phyloP scores from a whole-genome alignment of 495 filamentous ascomycete species.

The Trichoderma gamsii region DNA sequence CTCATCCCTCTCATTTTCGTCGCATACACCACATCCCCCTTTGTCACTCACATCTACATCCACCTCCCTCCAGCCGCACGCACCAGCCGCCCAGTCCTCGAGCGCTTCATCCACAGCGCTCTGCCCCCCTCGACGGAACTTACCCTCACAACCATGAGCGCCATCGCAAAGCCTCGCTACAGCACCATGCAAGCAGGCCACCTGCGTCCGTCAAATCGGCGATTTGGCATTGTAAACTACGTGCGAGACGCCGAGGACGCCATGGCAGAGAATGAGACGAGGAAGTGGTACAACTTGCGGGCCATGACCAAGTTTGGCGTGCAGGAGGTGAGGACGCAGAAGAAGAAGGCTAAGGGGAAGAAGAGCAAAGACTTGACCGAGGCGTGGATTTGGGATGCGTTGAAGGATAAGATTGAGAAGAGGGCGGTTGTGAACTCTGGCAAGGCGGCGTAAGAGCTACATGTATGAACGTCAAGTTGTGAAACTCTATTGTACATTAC shows the following conservation, averaged over 20 bases:
- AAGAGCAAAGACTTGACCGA: background rate
- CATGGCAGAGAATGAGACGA: background rate
- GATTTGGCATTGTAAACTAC: constrained; percentile 49
- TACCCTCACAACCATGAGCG: constrained; percentile 65
- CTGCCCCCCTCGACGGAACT: constrained; percentile 58
- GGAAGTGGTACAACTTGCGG: constrained; percentile 10
- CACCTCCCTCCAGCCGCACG: constrained; percentile 65
- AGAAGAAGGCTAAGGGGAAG: background rate
- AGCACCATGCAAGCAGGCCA: constrained; percentile 44
- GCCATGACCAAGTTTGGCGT: constrained; percentile 12
- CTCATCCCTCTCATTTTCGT: constrained; percentile 62
- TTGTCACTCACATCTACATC: constrained; percentile 66
- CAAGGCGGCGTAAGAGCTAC: background rate
- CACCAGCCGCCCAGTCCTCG: constrained; percentile 56
- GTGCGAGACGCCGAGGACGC: constrained; percentile 6
- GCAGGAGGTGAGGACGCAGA: background rate
- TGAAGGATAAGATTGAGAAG: constrained; percentile 14
- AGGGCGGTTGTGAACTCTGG: background rate
- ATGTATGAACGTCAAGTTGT: background rate
- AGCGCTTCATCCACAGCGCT: constrained; percentile 53
- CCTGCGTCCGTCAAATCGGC: constrained; percentile 34
- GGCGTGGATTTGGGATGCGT: constrained; percentile 17
- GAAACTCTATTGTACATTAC: no score
- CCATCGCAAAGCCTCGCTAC: constrained; percentile 50
- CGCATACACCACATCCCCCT: constrained; percentile 57